phyloP scores from a whole-genome alignment of 306 rosid genomes.

The Trifolium repens region DNA sequence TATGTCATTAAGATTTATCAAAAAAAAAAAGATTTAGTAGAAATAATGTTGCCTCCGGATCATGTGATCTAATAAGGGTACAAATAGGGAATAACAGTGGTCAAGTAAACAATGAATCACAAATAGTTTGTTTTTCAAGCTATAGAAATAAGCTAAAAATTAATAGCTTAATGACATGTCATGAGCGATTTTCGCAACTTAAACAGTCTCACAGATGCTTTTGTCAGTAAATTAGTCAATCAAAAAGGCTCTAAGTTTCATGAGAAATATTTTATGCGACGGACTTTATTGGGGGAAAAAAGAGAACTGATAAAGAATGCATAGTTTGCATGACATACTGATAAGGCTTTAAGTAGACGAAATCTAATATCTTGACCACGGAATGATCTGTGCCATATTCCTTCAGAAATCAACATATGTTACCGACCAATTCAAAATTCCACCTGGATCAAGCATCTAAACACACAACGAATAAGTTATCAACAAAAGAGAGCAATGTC shows the following conservation, averaged over 20 bases:
- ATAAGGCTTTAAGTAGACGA: constrained; percentile 63
- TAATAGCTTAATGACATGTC: not conserved
- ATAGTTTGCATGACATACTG: constrained; percentile 59
- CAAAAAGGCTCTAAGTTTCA: too few species aligned
- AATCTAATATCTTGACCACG: constrained; percentile 63
- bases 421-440: constrained; percentile 91
- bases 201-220: not conserved
- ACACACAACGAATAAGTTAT: constrained; percentile 29
- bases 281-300: not conserved
- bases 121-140: too few species aligned
- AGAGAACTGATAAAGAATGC: not conserved
- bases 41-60: not conserved
- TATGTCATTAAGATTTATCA: not conserved
- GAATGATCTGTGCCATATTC: constrained; percentile 87
- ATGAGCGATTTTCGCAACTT: not conserved
- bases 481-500: not conserved
- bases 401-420: constrained; percentile 94
- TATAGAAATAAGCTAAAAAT: not conserved
- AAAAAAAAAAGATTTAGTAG: not conserved
- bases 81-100: not conserved
- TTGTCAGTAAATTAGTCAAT: too few species aligned
- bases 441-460: constrained; percentile 85
- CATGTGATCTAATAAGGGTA: not conserved
- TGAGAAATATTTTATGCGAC: too few species aligned
- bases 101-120: not conserved